Percentiles rank a stretch among this genome's conserved stretches.
Evolutionary conservation across 2,329 filamentous ascomycete genomes (phyloP).

Genomic region (Diplodia intermedia): DNA sequence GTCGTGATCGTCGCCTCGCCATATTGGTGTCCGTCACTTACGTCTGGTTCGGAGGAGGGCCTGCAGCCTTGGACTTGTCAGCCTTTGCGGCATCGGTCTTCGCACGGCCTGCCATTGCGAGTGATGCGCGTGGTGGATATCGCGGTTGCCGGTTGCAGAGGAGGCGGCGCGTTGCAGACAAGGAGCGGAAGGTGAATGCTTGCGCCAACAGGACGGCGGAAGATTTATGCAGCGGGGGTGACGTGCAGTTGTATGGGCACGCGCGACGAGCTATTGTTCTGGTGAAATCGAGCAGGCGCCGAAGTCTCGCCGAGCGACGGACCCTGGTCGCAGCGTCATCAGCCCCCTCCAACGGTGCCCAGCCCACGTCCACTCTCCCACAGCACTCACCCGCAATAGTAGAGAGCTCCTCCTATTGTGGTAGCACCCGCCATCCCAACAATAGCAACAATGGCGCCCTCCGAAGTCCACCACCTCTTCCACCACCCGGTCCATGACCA

Average conservation of each 20-base stretch:
- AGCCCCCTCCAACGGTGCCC: slow-evolving; percentile 1
- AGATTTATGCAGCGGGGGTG: neutral
- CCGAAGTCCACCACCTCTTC: slow-evolving; percentile 96
- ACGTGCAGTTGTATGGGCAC: slow-evolving; percentile 1
- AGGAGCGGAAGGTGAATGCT: neutral
- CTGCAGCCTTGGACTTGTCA: slow-evolving; percentile 31
- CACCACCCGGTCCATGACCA: slow-evolving; percentile 96
- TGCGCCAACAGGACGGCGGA: neutral
- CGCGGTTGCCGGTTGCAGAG: neutral
- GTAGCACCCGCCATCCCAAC: slow-evolving; percentile 51
- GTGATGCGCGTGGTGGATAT: neutral
- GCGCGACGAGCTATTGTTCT: neutral
- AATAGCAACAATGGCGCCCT: slow-evolving; percentile 71
- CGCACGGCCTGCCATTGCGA: slow-evolving; percentile 26
- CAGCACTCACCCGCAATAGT: slow-evolving; percentile 62
- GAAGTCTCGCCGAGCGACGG: slow-evolving; percentile 23
- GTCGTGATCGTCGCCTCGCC: neutral
- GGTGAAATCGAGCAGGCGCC: slow-evolving; percentile 16
- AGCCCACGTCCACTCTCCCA: slow-evolving; percentile 2
- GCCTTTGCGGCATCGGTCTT: slow-evolving; percentile 28
- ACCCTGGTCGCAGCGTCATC: slow-evolving; percentile 32
- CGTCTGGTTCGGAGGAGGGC: slow-evolving; percentile 44
- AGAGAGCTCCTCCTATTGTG: slow-evolving; percentile 96
- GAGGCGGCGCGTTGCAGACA: neutral
- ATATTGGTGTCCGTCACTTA: slow-evolving; percentile 35